phyloP scores from a whole-genome alignment of 139 green algal species.

The Zygnema cylindricum region DNA sequence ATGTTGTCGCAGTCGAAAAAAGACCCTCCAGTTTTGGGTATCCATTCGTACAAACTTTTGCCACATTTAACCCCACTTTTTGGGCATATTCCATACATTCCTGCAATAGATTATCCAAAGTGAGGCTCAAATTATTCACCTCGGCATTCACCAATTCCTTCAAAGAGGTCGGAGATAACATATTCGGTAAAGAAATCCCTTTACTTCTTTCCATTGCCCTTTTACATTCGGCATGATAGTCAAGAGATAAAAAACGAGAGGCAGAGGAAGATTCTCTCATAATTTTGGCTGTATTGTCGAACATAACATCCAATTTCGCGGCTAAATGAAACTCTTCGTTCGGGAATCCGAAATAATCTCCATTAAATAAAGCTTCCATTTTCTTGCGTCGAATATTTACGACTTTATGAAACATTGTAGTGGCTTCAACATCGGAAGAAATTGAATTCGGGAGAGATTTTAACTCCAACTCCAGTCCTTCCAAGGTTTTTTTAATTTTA shows the following conservation, averaged over 20 bases:
- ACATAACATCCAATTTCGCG: constrained; percentile 24
- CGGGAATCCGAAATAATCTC: constrained; percentile 14
- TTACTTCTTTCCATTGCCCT: constrained; percentile 10
- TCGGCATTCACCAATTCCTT: constrained; percentile 30
- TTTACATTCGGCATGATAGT: constrained; percentile 14
- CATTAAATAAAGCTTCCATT: constrained; percentile 25
- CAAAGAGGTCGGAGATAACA: neutral
- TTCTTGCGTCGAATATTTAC: constrained; percentile 3
- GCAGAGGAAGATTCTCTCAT: neutral
- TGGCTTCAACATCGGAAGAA: constrained; percentile 19
- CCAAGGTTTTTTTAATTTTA: constrained; percentile 20
- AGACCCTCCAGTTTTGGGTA: constrained; percentile 34
- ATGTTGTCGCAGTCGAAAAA: neutral
- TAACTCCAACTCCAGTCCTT: neutral
- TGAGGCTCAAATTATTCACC: neutral
- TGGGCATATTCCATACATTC: constrained; percentile 24
- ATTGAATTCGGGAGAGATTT: neutral
- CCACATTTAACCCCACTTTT: neutral
- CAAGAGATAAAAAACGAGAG: constrained; percentile 12
- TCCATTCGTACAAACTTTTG: too few relatives aligned
- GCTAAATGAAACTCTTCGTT: constrained; percentile 34
- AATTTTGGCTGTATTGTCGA: constrained; percentile 11
- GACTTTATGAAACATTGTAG: neutral
- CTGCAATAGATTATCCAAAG: neutral
- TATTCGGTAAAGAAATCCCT: constrained; percentile 41